Conservation (phyloP, 768 basidiomycete species). For the Imleria badia region DNA sequence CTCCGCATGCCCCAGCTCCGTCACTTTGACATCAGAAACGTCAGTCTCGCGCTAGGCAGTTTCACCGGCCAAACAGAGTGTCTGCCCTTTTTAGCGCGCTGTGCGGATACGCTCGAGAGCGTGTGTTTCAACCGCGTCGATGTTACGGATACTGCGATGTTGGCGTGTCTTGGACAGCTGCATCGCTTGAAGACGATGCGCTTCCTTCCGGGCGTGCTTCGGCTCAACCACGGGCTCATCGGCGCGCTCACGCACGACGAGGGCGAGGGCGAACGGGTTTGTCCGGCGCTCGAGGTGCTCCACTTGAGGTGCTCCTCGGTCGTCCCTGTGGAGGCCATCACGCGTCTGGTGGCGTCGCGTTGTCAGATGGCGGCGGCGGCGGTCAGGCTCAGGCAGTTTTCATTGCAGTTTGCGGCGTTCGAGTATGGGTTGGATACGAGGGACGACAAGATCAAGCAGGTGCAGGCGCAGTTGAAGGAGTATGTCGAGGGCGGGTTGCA, state of each 20-base stretch:
- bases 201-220: slow-evolving; percentile 27
- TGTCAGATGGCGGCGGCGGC: slow-evolving; percentile 1
- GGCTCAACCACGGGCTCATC: slow-evolving; percentile 33
- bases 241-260: slow-evolving; percentile 17
- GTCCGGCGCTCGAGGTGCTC: slow-evolving; percentile 25
- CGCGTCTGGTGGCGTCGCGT: slow-evolving; percentile 27
- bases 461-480: slow-evolving; percentile 8
- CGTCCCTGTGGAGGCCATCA: slow-evolving; percentile 24
- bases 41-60: slow-evolving; percentile 28
- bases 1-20: slow-evolving; percentile 25
- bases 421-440: slow-evolving; percentile 30
- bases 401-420: slow-evolving; percentile 28
- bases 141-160: slow-evolving; percentile 16
- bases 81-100: slow-evolving; percentile 26
- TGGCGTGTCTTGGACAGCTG: slow-evolving; percentile 24
- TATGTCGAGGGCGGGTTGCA: slow-evolving; percentile 25
- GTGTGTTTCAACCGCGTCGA: slow-evolving; percentile 24
- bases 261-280: slow-evolving; percentile 3
- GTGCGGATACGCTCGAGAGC: slow-evolving; percentile 29
- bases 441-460: slow-evolving; percentile 26
- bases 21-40: slow-evolving; percentile 30
- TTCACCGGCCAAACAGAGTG: slow-evolving; percentile 28
- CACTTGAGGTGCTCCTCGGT: slow-evolving; percentile 26
- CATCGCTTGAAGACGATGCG: slow-evolving; percentile 15
- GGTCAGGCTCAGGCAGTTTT: slow-evolving; percentile 17